phyloP scores from a whole-genome alignment of 1,139 yeast species.

The Insectozyma bohioensis region DNA sequence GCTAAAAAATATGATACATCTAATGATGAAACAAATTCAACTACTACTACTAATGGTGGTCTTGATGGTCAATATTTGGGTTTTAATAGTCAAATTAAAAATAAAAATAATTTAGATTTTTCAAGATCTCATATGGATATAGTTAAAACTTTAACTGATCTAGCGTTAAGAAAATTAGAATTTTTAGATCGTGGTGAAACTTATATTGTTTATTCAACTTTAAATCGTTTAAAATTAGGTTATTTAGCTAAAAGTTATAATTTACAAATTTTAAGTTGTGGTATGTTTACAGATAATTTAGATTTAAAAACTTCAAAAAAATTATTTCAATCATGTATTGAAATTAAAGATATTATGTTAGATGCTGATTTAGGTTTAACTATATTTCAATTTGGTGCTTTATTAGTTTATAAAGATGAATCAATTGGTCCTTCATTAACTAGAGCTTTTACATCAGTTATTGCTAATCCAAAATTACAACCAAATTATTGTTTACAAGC shows the following conservation, averaged over 20 bases:
- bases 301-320: constrained; percentile 32
- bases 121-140: constrained; percentile 27
- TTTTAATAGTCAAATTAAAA: constrained; percentile 6
- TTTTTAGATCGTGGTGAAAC: constrained; percentile 47
- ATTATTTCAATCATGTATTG: constrained; percentile 39
- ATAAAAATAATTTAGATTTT: constrained; percentile 21
- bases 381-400: constrained; percentile 54
- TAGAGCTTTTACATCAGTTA: constrained; percentile 49
- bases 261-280: constrained; percentile 45
- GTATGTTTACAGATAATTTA: constrained; percentile 41
- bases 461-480: constrained; percentile 42
- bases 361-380: constrained; percentile 48
- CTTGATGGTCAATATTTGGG: constrained; percentile 10
- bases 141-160: constrained; percentile 30
- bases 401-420: constrained; percentile 49
- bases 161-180: constrained; percentile 42
- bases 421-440: constrained; percentile 48
- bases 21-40: constrained; percentile 9
- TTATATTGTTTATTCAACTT: constrained; percentile 44
- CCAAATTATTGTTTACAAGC: constrained; percentile 32
- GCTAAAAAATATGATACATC: constrained; percentile 21
- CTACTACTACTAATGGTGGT: constrained; percentile 8
- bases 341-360: constrained; percentile 43
- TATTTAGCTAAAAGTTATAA: constrained; percentile 40
- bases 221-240: constrained; percentile 38